A percentile compares a stretch with the other conserved stretches of the same genome.
Conservation (phyloP, 1,139 yeast genomes). For the Hyphopichia buzzinii region DNA sequence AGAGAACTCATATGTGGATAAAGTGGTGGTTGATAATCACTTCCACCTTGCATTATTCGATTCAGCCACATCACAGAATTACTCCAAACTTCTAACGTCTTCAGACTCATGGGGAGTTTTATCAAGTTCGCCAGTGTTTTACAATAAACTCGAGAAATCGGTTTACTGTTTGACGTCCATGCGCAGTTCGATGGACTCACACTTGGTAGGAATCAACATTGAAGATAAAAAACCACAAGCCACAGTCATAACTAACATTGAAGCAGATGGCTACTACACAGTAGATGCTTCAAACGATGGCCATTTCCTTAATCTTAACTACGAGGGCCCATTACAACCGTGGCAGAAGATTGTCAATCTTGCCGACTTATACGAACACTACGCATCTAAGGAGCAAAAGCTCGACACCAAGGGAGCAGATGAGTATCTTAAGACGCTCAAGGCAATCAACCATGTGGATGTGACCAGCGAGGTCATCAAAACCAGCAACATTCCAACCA, state of each 20-base stretch:
- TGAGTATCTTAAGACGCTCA: constrained; percentile 24
- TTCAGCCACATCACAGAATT: constrained; percentile 40
- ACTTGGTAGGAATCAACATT: constrained; percentile 27
- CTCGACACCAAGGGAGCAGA: constrained; percentile 8
- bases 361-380: constrained; percentile 27
- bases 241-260: constrained; percentile 18
- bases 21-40: constrained; percentile 57
- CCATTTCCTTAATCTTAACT: constrained; percentile 50
- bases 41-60: constrained; percentile 71
- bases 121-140: constrained; percentile 52
- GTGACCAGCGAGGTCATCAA: constrained; percentile 19
- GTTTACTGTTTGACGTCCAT: constrained; percentile 68
- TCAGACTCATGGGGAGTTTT: constrained; percentile 69
- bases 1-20: constrained; percentile 68
- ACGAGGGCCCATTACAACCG: constrained; percentile 68
- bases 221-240: constrained; percentile 10
- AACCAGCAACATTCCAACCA: constrained; percentile 55
- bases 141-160: constrained; percentile 47
- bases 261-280: constrained; percentile 29
- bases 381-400: constrained; percentile 8
- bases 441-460: constrained; percentile 29
- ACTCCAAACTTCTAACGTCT: constrained; percentile 49
- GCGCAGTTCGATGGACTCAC: constrained; percentile 28
- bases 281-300: constrained; percentile 53
- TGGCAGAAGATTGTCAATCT: constrained; percentile 57